These are phyloP conservation scores for Aspergillus novofumigatus DNA, from an alignment of 2,329 filamentous ascomycete species.

Conservation along the genomic window DNA sequence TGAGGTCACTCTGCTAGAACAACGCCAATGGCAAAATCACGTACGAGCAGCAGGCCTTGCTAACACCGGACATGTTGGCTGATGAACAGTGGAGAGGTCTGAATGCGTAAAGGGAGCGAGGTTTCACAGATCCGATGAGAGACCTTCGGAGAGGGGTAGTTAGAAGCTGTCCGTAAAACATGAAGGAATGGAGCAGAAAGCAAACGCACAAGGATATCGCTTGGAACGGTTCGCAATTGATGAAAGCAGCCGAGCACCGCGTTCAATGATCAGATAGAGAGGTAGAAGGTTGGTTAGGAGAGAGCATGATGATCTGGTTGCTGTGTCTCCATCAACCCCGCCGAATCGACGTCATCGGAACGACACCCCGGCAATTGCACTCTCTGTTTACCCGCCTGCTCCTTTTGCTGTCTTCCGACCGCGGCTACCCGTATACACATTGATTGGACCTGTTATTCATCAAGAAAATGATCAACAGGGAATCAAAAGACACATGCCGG, in stretches of 20 bases:
- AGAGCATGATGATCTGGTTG: not conserved
- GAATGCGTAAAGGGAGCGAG: constrained; percentile 2
- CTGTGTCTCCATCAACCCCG: constrained; percentile 7
- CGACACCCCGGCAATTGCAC: constrained; percentile 11
- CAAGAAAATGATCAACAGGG: too few relatives aligned
- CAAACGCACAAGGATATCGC: not conserved
- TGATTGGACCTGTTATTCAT: not conserved
- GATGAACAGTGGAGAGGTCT: constrained; percentile 21
- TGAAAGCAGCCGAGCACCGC: not conserved
- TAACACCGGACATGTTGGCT: constrained; percentile 37
- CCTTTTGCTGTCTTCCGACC: not conserved
- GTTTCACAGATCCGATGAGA: constrained; percentile 11
- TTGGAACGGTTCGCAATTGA: not conserved
- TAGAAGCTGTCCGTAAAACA: constrained; percentile 21
- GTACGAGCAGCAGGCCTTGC: constrained; percentile 45
- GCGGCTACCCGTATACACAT: not conserved
- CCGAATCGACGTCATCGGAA: constrained; percentile 19
- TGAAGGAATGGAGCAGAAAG: constrained; percentile 1
- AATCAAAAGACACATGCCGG: too few relatives aligned
- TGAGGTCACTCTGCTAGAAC: not conserved
- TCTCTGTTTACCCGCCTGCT: not conserved
- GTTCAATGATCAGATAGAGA: not conserved
- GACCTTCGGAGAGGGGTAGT: constrained; percentile 21
- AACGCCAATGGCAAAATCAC: constrained; percentile 10
- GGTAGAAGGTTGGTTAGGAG: not conserved